Evolutionary conservation across 2,329 filamentous ascomycete species (phyloP), one percentile per base, ranked within the genome.

Genomic region (Diaporthe helianthi): DNA sequence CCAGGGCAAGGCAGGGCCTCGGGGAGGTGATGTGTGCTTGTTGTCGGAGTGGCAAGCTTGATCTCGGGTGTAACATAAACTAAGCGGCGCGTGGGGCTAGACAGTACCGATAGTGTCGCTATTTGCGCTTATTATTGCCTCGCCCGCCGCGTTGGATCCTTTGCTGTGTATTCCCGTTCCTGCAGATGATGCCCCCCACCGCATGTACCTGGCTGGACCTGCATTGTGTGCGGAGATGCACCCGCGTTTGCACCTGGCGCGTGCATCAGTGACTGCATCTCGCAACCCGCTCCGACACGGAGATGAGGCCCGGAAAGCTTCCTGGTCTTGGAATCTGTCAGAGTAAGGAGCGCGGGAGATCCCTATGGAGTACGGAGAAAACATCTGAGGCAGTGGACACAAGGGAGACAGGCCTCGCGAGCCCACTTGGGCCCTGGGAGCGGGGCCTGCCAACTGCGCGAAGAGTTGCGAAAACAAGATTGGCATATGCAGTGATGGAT

Each of bases 131-230:
- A 63, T 60, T 60, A 60, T 63, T 63, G 41, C 58, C 58, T 63
- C 58, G 58, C 58, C 58, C 58, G 58, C 44, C 5, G 58, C 58
- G 24, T 36, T 46, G 58, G 58, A 63, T 63, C 58, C 29, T 63
- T 63, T 38, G n/a, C n/a, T n/a, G n/a, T n/a, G n/a, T n/a, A 63
- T 63, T 63, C 58, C 44, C 58, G 58, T 63, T 63, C 58, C 58
- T 63, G 58, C 58, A 63, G 58, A 29, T 47, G 12, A 13, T 5
- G 1, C 36, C 55, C 55, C 41, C 47, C 22, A 19, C 12, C 19
- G 44, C 58, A n/a, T 41, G 58, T 63, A 63, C 58, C 58, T 63
- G 55, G 41, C 33, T 12, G 33, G 9, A 33, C 33, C n/a, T 41
- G 53, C 33, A 22, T 22, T 9, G 36, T 3, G 26, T 53, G 17